Conservation (phyloP, 176 grass and related monocot genomes). For the Oryza brachyantha region DNA sequence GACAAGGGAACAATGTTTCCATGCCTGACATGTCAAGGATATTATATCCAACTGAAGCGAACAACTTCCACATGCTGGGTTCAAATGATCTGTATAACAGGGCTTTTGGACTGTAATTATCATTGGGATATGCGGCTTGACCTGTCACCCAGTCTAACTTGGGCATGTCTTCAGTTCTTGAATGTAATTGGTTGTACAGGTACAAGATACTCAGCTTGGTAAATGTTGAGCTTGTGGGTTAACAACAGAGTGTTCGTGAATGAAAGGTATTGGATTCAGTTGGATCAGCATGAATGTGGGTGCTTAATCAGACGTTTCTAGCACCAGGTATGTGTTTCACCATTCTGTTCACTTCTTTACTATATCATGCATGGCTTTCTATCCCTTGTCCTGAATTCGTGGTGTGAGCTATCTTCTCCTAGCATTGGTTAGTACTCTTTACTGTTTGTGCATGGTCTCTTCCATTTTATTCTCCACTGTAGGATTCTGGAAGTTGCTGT, state of each 20-base stretch:
- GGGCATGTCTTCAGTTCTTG: slow-evolving; percentile 9
- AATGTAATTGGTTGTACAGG: slow-evolving; percentile 28
- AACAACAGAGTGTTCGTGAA: slow-evolving; percentile 5
- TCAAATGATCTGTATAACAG: slow-evolving; percentile 68
- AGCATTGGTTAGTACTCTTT: background rate
- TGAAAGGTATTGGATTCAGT: slow-evolving; percentile 18
- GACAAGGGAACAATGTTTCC: slow-evolving; percentile 43
- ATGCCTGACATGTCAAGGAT: slow-evolving; percentile 56
- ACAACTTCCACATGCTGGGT: slow-evolving; percentile 57
- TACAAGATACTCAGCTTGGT: slow-evolving; percentile 3
- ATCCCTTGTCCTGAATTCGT: background rate
- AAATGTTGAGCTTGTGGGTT: slow-evolving; percentile 29
- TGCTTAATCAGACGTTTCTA: slow-evolving; percentile 26
- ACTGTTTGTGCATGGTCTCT: background rate
- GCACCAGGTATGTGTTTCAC: slow-evolving; percentile 40
- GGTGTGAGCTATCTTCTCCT: background rate
- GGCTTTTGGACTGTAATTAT: slow-evolving; percentile 74
- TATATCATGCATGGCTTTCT: background rate
- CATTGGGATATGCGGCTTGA: slow-evolving; percentile 18
- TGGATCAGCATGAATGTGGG: slow-evolving; percentile 25
- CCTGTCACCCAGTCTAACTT: slow-evolving; percentile 13
- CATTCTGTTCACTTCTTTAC: background rate
- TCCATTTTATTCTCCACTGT: background rate
- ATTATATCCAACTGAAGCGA: slow-evolving; percentile 56
- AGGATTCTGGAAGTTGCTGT: background rate